Evolutionary conservation across 768 basidiomycete genomes (phyloP).

Genomic region (Tephrocybe sp.): DNA sequence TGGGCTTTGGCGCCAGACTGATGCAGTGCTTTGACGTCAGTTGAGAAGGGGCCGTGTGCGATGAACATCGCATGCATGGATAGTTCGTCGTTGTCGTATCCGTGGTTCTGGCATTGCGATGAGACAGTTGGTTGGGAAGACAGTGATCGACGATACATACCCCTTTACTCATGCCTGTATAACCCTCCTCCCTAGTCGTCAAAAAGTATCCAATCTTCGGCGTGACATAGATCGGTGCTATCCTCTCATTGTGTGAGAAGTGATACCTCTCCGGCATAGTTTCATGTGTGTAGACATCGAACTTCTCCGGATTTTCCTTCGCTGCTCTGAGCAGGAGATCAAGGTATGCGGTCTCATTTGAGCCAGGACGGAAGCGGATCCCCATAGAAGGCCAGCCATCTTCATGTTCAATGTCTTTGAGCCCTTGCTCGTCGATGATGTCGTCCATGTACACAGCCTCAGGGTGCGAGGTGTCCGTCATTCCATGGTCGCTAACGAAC

Average conservation of each 20-base stretch:
- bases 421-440: conserved; percentile 65
- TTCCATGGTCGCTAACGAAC: conserved; percentile 91
- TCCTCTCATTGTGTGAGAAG: conserved; percentile 68
- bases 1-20: conserved; percentile 38
- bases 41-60: conserved; percentile 86
- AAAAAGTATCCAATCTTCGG: conserved; percentile 80
- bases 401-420: conserved; percentile 60
- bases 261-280: conserved; percentile 84
- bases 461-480: conserved; percentile 83
- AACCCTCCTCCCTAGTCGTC: conserved; percentile 60
- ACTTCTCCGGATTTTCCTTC: conserved; percentile 55
- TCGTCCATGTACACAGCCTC: conserved; percentile 80
- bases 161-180: conserved; percentile 68
- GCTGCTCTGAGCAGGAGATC: conserved; percentile 53
- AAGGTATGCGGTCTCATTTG: conserved; percentile 57
- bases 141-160: conserved; percentile 42
- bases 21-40: conserved; percentile 59
- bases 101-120: conserved; percentile 62
- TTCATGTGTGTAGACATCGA: conserved; percentile 73
- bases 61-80: conserved; percentile 91
- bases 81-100: conserved; percentile 77
- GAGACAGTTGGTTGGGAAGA: neutral
- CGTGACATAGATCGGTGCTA: conserved; percentile 84
- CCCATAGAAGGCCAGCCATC: conserved; percentile 94
- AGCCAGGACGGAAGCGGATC: conserved; percentile 62